Evolutionary conservation across 177 flowering plant species (phyloP).

Genomic region (Vitis hybrid): DNA sequence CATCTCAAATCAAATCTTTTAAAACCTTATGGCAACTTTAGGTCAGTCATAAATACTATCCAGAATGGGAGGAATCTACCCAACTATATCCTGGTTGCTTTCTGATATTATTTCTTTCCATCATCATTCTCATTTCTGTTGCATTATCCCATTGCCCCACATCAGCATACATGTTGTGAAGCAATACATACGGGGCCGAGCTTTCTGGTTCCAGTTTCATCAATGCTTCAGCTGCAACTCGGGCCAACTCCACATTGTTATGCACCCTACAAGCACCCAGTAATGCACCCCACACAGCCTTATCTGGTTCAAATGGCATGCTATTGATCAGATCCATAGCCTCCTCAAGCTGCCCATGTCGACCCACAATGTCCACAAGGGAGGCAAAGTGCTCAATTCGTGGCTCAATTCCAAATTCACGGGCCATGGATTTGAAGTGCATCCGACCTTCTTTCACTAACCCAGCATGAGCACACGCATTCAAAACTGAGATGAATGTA

Average conservation of each 20-base stretch:
- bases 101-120: constrained; percentile 42
- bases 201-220: constrained; percentile 60
- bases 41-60: background rate
- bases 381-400: constrained; percentile 57
- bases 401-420: constrained; percentile 51
- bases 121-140: constrained; percentile 32
- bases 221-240: constrained; percentile 53
- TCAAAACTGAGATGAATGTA: constrained; percentile 55
- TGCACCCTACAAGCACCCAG: constrained; percentile 56
- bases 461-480: constrained; percentile 58
- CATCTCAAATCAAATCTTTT: too few species aligned
- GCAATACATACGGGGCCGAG: constrained; percentile 48
- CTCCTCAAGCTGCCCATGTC: constrained; percentile 51
- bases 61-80: constrained; percentile 24
- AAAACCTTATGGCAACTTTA: too few species aligned
- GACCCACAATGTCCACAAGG: constrained; percentile 51
- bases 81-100: constrained; percentile 51
- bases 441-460: constrained; percentile 50
- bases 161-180: constrained; percentile 54
- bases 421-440: constrained; percentile 49
- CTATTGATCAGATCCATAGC: constrained; percentile 42
- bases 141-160: constrained; percentile 54
- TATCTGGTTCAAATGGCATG: constrained; percentile 56
- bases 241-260: constrained; percentile 47
- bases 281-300: constrained; percentile 61